phyloP scores from a whole-genome alignment of 2,329 filamentous ascomycete genomes.

The Diaporthe vexans region DNA sequence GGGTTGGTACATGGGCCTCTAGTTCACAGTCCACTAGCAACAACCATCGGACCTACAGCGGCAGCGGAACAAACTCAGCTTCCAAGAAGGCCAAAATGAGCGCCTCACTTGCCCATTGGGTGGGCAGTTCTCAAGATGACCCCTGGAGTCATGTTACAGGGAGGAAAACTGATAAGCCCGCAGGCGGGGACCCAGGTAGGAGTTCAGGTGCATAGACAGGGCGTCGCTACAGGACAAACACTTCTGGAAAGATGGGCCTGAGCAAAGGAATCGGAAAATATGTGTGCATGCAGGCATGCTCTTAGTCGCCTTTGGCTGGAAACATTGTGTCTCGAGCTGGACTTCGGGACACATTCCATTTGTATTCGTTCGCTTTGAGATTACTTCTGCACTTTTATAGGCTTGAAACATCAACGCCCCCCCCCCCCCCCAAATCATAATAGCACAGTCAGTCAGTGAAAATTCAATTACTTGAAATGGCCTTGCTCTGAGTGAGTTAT shows the following conservation, averaged over 20 bases:
- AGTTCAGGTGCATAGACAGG: background rate
- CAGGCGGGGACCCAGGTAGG: background rate
- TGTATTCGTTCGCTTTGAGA: background rate
- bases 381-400: background rate
- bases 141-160: constrained; percentile 5
- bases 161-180: background rate
- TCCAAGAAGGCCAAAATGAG: background rate
- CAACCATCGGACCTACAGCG: background rate
- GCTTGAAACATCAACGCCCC: too few relatives aligned
- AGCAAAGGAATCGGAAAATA: too few relatives aligned
- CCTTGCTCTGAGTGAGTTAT: background rate
- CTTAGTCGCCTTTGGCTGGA: too few relatives aligned
- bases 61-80: background rate
- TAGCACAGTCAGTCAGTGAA: background rate
- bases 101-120: background rate
- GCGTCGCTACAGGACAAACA: background rate
- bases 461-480: background rate
- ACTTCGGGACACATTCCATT: background rate
- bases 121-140: background rate
- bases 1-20: background rate
- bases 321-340: background rate
- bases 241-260: background rate
- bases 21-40: background rate
- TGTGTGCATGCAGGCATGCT: background rate
- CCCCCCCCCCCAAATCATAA: background rate